phyloP scores from a whole-genome alignment of 352 stramenopile genomes.

The Phytophthora cajani region DNA sequence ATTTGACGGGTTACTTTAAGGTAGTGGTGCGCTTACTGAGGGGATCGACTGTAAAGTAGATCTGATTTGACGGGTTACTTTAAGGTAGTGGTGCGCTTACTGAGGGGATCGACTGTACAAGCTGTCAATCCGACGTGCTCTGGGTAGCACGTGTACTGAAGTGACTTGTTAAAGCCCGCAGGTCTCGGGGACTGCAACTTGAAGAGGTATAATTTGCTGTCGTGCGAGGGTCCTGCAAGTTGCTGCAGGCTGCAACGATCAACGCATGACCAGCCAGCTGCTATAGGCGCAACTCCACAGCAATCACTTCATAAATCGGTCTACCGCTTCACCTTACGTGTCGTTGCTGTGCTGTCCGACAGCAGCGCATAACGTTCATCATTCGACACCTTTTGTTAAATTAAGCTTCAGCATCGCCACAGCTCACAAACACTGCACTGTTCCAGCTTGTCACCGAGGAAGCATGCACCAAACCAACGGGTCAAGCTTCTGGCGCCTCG shows the following conservation, averaged over 20 bases:
- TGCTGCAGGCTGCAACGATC: not conserved
- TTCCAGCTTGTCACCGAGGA: not conserved
- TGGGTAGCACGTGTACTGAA: not conserved
- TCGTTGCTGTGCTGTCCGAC: not conserved
- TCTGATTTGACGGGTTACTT: too few species aligned
- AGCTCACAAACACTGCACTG: not conserved
- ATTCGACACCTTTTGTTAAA: not conserved
- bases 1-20: too few species aligned
- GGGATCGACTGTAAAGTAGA: too few species aligned
- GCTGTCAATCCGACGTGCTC: not conserved
- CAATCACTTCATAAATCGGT: constrained; percentile 5
- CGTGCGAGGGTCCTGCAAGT: not conserved
- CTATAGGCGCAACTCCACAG: not conserved
- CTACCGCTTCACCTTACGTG: not conserved
- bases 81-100: too few species aligned
- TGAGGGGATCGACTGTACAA: too few species aligned
- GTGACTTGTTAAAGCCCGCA: not conserved
- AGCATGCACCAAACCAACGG: not conserved
- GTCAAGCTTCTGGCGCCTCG: not conserved
- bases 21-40: too few species aligned
- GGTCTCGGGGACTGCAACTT: not conserved
- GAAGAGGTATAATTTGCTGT: not conserved
- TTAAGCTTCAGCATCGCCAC: not conserved
- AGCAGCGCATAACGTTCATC: not conserved
- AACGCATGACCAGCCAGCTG: not conserved